These are phyloP conservation scores for Fusarium torreyae DNA, from an alignment of 2,329 filamentous ascomycete species.

Conservation along the genomic window DNA sequence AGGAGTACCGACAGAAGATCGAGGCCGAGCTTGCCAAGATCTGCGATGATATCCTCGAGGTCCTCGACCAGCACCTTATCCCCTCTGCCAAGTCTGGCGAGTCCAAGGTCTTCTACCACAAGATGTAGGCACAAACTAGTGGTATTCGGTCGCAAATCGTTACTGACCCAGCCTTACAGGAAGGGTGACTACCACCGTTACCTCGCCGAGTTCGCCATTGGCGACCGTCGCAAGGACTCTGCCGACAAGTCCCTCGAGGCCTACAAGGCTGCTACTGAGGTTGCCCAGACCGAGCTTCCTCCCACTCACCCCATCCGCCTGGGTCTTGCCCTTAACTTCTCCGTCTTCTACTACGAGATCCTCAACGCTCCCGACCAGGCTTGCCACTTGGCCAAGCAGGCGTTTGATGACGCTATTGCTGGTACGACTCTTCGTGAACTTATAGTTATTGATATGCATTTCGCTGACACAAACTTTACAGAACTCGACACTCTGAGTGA, in stretches of 20 bases:
- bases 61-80: constrained; percentile 93
- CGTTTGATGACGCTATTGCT: constrained; percentile 98
- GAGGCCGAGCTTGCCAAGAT: constrained; percentile 97
- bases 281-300: constrained; percentile 96
- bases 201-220: constrained; percentile 92
- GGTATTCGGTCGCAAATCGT: constrained; percentile 82
- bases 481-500: constrained; percentile 97
- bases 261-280: constrained; percentile 99
- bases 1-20: constrained; percentile 98
- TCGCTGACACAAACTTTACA: constrained; percentile 54
- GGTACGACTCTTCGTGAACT: constrained; percentile 56
- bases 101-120: constrained; percentile 99
- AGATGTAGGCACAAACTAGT: constrained; percentile 85
- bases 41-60: constrained; percentile 97
- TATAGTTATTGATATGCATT: neutral
- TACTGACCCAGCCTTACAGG: constrained; percentile 66
- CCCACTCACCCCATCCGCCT: constrained; percentile 98
- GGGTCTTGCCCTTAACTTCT: constrained; percentile 98
- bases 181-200: constrained; percentile 98
- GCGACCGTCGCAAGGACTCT: constrained; percentile 91
- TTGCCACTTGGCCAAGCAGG: constrained; percentile 99
- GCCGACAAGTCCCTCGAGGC: constrained; percentile 92
- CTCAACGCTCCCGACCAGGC: constrained; percentile 98
- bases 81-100: constrained; percentile 96
- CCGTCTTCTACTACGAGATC: constrained; percentile 99